phyloP scores from a whole-genome alignment of 129 eudicot species.

The Heracleum sosnowskyi region DNA sequence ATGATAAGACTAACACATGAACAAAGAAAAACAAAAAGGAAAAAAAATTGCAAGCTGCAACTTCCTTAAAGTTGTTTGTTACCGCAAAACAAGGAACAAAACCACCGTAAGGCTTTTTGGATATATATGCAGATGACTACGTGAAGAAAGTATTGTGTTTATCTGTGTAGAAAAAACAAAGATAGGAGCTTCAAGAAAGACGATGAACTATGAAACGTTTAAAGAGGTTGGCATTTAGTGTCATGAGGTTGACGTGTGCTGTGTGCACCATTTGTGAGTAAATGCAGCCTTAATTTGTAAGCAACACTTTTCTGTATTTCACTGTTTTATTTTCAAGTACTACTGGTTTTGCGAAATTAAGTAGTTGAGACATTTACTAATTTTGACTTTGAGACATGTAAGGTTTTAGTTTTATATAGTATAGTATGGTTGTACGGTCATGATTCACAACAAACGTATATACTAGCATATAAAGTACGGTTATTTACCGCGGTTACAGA shows the following conservation, averaged over 20 bases:
- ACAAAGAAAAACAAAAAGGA: not conserved
- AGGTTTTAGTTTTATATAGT: too few relatives aligned
- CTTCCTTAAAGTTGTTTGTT: not conserved
- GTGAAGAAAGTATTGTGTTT: not conserved
- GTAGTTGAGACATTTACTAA: not conserved
- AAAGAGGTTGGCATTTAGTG: slow-evolving; percentile 5
- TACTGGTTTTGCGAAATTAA: not conserved
- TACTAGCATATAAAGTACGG: too few relatives aligned
- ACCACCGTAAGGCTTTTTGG: not conserved
- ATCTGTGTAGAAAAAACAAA: not conserved
- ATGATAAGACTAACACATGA: not conserved
- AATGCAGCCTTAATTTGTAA: not conserved
- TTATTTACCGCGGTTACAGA: too few relatives aligned
- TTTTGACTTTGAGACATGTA: too few relatives aligned
- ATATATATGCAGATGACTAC: not conserved
- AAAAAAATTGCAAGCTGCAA: not conserved
- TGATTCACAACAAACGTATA: too few relatives aligned
- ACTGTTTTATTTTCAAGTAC: not conserved
- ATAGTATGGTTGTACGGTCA: too few relatives aligned
- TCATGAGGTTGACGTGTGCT: not conserved
- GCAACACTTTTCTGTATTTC: not conserved
- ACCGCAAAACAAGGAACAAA: not conserved
- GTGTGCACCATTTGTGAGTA: not conserved
- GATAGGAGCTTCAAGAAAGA: not conserved
- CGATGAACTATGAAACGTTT: not conserved